Conservation (phyloP, 257 asterid genomes). For the Salvia miltiorrhiza region DNA sequence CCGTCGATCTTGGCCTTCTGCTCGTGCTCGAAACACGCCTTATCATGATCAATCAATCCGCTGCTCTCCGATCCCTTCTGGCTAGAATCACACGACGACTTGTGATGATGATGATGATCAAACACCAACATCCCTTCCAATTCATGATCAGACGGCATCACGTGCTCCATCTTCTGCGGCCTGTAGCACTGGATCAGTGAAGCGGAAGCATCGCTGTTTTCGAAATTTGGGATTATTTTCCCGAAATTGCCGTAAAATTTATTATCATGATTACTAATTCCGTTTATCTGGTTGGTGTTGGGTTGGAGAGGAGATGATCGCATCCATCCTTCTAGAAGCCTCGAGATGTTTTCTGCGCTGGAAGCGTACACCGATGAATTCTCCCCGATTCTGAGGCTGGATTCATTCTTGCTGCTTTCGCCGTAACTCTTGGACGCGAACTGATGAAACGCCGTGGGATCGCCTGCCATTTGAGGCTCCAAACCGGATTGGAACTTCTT, state of each 20-base stretch:
- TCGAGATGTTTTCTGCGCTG: conserved; percentile 82
- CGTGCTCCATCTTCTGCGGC: conserved; percentile 22
- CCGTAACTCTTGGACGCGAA: conserved; percentile 30
- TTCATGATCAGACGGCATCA: conserved; percentile 27
- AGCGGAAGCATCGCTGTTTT: not conserved
- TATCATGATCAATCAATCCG: conserved; percentile 34
- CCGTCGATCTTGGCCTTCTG: conserved; percentile 31
- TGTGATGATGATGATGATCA: conserved; percentile 25
- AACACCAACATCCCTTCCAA: conserved; percentile 42
- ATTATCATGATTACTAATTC: not conserved
- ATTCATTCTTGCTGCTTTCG: conserved; percentile 4
- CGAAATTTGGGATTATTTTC: not conserved
- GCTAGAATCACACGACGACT: conserved; percentile 48
- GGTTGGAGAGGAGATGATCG: conserved; percentile 44
- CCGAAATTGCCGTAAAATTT: conserved; percentile 9
- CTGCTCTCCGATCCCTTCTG: conserved; percentile 43
- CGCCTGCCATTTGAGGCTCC: conserved; percentile 35
- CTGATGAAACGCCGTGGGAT: conserved; percentile 31
- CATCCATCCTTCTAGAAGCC: conserved; percentile 96
- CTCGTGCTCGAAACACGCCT: conserved; percentile 16
- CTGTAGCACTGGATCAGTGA: conserved; percentile 29
- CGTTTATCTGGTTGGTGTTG: not conserved
- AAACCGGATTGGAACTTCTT: conserved; percentile 48
- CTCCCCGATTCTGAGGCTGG: conserved; percentile 14
- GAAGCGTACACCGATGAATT: conserved; percentile 73